Evolutionary conservation across 2,329 filamentous ascomycete genomes (phyloP), one percentile per base, ranked within the genome.

Genomic region (Colletotrichum incanum): DNA sequence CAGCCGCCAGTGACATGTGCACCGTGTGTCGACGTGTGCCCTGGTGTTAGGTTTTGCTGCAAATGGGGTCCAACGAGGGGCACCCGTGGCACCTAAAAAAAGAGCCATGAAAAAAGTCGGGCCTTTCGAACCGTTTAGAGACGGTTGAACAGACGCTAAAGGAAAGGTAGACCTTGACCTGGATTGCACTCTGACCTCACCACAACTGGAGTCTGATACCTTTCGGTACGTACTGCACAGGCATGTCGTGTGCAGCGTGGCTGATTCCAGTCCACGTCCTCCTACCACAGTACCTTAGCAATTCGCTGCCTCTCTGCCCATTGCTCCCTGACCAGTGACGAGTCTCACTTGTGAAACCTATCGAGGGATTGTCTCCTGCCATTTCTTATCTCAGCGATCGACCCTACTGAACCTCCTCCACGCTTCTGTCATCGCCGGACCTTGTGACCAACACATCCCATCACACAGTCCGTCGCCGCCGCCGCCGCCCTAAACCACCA

Each of bases 381-480:
- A 43, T 71, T 69, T 69, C 70, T 72, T 72, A 72, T 72, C 70
- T 72, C 54, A 72, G 59, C 54, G 68, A 59, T 23, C 37, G 60
- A 70, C 65, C 31, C 65, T 56, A 49, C 59, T 26, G 58, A 50
- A 61, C 59, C 68, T 64, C 68, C 68, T 72, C 50, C 63, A 43
- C 37, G 45, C 69, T 41, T 63, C 68, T 72, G 64, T 72, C 69
- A 70, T 72, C 65, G 70, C 70, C 49, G 67, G 54, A 72, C 65
- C 70, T 23, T 72, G 68, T 72, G 68, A 73, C 68, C 72, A 72
- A 58, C 59, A 61, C 65, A 67, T 67, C 37, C 62, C 73, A 67
- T 67, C 37, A 63, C 73, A 65, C 52, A 72, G 69, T 63, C 65
- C 74, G 58, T 64, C 69, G 55, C 52, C 64, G 67, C 47, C 59